Base-by-base conservation (phyloP, 805 yeast genomes). In the Saccharomycopsis capsularis region DNA sequence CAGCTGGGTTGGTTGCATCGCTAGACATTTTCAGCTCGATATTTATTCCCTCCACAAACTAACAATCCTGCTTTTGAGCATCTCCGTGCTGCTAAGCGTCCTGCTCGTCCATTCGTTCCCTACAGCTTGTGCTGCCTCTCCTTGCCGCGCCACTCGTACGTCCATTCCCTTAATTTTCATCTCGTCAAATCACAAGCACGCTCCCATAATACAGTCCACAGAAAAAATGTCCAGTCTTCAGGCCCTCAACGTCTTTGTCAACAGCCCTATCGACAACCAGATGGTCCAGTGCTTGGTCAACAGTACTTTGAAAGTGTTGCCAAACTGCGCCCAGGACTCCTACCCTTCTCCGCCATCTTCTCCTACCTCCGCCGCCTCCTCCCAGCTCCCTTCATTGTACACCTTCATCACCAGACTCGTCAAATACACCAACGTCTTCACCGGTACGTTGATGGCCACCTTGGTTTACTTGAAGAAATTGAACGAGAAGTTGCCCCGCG, bases 371-470 rank as follows among this genome's bases (percentile, higher is more conserved):
- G 15, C 30, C 7, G 16, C 25, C 15, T 21, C 39, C 15, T 30
- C 45, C 30, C 39, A 13, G 11, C 59, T 66, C 15, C 78, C 79
- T 3, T 62, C 81, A 0, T 69, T 87, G 41, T 67, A 68, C 40
- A 66, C 67, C 22, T 91, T 93, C 69, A 90, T 93, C 56, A 74
- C 79, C 52, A 76, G 74, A 24, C 69, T 91, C 54, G 81, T 91
- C 57, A 72, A 71, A 47, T 80, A 85, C 59, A 87, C 97, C 4
- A 89, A 90, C 63, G 98, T 91, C 38, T 96, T 89, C 66, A 85
- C 96, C 3, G 88, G 97, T 32, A 91, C 98, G 0, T 73, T 91
- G 55, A 91, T 93, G 98, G 82, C 97, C 19, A 76, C 96, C 3
- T 72, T 90, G 47, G 90, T 89, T 15, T 91, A 87, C 63, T 70